phyloP scores from a whole-genome alignment of 768 basidiomycete species.

The Tephrocybe sp. region DNA sequence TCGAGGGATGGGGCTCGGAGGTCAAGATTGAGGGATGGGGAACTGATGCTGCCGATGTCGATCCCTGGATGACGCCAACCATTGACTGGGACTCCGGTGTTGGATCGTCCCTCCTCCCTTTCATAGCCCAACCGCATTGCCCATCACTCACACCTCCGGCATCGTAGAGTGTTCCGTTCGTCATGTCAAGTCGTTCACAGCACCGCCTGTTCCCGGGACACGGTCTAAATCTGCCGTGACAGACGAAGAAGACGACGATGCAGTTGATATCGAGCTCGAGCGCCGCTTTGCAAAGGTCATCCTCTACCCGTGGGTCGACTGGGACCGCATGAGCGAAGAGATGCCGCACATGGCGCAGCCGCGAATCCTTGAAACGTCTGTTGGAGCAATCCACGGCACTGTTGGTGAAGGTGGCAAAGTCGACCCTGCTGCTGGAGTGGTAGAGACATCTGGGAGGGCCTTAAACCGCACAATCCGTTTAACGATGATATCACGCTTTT shows the following conservation, averaged over 20 bases:
- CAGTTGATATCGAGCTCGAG: constrained; percentile 40
- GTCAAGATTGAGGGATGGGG: no score
- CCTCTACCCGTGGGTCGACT: constrained; percentile 40
- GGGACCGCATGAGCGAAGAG: no score
- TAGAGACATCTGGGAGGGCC: constrained; percentile 5
- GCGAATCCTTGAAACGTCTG: constrained; percentile 33
- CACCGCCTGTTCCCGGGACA: constrained; percentile 30
- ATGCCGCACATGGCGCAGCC: constrained; percentile 32
- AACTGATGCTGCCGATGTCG: background rate
- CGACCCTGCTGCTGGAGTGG: constrained; percentile 23
- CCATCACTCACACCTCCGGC: constrained; percentile 63
- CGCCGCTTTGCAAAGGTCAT: constrained; percentile 34
- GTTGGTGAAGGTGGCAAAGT: constrained; percentile 7
- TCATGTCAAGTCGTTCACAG: constrained; percentile 46
- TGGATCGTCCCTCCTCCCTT: constrained; percentile 31
- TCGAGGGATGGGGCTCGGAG: constrained; percentile 10
- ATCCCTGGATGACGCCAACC: constrained; percentile 10
- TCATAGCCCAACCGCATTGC: constrained; percentile 59
- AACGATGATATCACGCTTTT: no score
- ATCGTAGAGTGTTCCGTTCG: constrained; percentile 68
- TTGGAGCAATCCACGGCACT: no score
- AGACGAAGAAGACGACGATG: no score
- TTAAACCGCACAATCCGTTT: constrained; percentile 46
- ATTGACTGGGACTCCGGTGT: constrained; percentile 20
- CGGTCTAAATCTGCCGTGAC: constrained; percentile 24